A percentile compares a stretch with the other conserved stretches of the same genome.
Evolutionary conservation across 2,329 filamentous ascomycete genomes (phyloP).

Genomic region (Hypoxylon sp.): DNA sequence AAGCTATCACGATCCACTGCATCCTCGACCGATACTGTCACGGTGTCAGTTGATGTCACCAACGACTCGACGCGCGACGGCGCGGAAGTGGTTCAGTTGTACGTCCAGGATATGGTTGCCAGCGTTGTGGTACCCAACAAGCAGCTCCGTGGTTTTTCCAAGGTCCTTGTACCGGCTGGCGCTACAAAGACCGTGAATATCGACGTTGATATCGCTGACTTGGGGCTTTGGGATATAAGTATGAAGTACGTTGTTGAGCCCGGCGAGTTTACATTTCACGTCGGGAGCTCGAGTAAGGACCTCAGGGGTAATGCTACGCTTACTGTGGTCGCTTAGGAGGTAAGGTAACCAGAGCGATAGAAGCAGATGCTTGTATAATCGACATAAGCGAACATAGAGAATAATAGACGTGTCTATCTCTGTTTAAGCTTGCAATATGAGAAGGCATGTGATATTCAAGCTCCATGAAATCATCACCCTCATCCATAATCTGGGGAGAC

Average conservation of each 20-base stretch:
- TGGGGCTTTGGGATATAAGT: slow-evolving; percentile 69
- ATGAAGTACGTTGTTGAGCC: slow-evolving; percentile 83
- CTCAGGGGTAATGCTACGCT: slow-evolving; percentile 70
- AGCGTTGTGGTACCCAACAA: slow-evolving; percentile 76
- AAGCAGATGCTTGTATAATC: background rate
- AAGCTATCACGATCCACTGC: slow-evolving; percentile 65
- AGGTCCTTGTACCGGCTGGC: slow-evolving; percentile 73
- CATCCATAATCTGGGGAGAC: background rate
- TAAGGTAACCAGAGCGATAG: background rate
- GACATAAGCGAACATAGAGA: background rate
- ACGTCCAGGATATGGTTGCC: slow-evolving; percentile 74
- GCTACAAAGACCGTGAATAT: slow-evolving; percentile 68
- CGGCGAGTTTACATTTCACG: slow-evolving; percentile 74
- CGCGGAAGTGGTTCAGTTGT: slow-evolving; percentile 78
- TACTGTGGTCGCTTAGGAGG: slow-evolving; percentile 59
- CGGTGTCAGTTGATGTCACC: slow-evolving; percentile 72
- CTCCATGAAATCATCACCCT: background rate
- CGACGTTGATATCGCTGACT: slow-evolving; percentile 63
- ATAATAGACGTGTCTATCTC: background rate
- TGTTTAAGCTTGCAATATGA: background rate
- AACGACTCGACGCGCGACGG: slow-evolving; percentile 72
- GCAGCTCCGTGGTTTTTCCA: slow-evolving; percentile 76
- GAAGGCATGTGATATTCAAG: background rate
- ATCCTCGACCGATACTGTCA: slow-evolving; percentile 67
- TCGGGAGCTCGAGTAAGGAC: slow-evolving; percentile 73